These are phyloP conservation scores for Pistacia vera DNA, from an alignment of 345 rosid genomes.

Conservation along the genomic window DNA sequence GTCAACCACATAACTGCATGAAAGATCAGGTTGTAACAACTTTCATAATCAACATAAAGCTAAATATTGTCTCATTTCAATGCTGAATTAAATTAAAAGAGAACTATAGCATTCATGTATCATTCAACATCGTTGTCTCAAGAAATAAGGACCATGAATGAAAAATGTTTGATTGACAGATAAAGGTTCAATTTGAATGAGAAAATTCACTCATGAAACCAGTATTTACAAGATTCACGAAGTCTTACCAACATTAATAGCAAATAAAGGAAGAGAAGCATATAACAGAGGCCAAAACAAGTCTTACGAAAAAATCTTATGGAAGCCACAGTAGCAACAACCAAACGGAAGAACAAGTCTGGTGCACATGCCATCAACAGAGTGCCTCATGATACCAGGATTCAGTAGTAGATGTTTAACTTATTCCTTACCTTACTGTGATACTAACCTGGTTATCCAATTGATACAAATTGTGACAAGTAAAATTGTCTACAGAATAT, in stretches of 20 bases:
- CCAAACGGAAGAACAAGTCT: background rate
- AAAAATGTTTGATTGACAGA: conserved; percentile 5
- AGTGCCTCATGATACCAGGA: no score
- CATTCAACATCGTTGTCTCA: background rate
- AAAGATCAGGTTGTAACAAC: conserved; percentile 9
- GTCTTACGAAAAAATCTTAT: background rate
- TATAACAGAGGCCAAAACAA: background rate
- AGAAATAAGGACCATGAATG: background rate
- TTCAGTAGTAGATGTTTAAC: background rate
- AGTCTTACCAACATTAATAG: background rate
- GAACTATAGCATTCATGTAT: background rate
- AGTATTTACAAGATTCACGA: background rate
- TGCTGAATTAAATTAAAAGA: background rate
- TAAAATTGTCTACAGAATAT: background rate
- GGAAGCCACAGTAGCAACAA: background rate
- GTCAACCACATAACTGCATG: conserved; percentile 77
- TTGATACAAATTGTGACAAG: background rate
- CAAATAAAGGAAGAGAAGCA: background rate
- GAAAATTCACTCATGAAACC: background rate
- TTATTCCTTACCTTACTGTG: no score
- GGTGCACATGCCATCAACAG: no score
- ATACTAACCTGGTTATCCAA: background rate
- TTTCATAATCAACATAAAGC: background rate
- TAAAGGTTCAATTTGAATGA: background rate
- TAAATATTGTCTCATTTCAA: no score